Evolutionary conservation across 257 asterid genomes (phyloP).

Genomic region (Primulina huaijiensis): DNA sequence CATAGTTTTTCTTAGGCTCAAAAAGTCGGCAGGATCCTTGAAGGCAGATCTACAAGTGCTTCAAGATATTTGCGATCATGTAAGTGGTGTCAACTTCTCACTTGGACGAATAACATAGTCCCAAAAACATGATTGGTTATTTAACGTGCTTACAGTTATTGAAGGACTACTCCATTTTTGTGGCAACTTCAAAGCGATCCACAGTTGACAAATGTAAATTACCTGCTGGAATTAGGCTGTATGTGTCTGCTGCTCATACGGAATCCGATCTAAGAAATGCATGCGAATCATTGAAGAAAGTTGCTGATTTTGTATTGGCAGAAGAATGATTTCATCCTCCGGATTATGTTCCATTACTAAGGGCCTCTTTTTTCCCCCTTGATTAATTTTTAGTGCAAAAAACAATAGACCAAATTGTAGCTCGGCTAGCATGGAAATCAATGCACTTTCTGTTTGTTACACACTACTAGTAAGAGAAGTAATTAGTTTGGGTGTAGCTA

Average conservation of each 20-base stretch:
- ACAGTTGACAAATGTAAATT: neutral
- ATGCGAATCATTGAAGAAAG: neutral
- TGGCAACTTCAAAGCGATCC: neutral
- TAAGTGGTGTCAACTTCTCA: conserved; percentile 28
- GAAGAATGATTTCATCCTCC: neutral
- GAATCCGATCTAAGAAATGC: neutral
- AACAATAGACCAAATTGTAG: neutral
- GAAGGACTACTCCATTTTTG: conserved; percentile 63
- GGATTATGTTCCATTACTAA: neutral
- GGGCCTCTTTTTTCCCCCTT: neutral
- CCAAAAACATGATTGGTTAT: neutral
- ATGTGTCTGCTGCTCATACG: neutral
- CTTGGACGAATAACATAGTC: neutral
- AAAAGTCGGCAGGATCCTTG: conserved; percentile 59
- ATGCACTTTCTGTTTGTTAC: neutral
- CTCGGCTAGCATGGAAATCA: neutral
- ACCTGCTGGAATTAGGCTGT: neutral
- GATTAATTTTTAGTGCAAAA: neutral
- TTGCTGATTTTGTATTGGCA: neutral
- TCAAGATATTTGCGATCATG: conserved; percentile 58
- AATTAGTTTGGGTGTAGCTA: neutral
- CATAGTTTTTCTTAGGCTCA: conserved; percentile 55
- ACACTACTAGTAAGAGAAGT: neutral
- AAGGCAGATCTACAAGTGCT: conserved; percentile 70
- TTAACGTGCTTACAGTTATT: conserved; percentile 48